Evolutionary conservation across 371 early-diverging fungal genomes (phyloP).

Genomic region (Mucor sp.): DNA sequence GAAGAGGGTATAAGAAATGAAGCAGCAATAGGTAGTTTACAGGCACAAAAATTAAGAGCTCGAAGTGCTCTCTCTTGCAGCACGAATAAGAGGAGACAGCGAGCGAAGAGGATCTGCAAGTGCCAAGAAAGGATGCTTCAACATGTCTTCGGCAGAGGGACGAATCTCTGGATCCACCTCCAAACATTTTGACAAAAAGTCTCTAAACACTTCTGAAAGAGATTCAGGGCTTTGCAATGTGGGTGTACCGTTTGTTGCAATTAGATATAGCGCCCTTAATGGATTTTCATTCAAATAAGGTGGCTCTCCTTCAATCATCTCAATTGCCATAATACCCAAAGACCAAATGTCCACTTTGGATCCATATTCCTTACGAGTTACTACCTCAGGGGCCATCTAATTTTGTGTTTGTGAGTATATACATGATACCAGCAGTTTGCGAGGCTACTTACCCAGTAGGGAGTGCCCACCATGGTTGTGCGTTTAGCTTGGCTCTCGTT

Average conservation of each 20-base stretch:
- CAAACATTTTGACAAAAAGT: constrained; percentile 68
- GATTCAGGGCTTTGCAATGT: constrained; percentile 71
- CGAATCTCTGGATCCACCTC: constrained; percentile 61
- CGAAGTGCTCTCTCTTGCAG: constrained; percentile 47
- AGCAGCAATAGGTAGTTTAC: background rate
- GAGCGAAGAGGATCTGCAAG: constrained; percentile 26
- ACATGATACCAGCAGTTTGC: background rate
- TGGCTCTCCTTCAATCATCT: constrained; percentile 77
- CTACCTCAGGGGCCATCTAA: constrained; percentile 84
- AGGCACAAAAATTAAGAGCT: background rate
- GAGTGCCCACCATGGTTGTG: constrained; percentile 81
- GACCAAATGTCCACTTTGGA: constrained; percentile 90
- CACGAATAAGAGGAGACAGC: constrained; percentile 26
- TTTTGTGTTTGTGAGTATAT: background rate
- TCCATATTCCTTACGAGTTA: constrained; percentile 81
- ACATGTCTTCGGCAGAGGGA: constrained; percentile 27
- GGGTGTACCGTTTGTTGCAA: constrained; percentile 85
- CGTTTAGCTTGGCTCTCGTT: constrained; percentile 64
- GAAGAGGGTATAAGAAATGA: too few relatives aligned
- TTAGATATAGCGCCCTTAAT: constrained; percentile 76
- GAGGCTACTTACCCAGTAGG: constrained; percentile 56
- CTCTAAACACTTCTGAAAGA: constrained; percentile 60
- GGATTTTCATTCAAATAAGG: constrained; percentile 85
- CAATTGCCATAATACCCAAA: constrained; percentile 84
- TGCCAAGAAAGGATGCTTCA: constrained; percentile 24